Conservation (phyloP, 495 filamentous ascomycete genomes). For the Astrothelium macrocarpum region DNA sequence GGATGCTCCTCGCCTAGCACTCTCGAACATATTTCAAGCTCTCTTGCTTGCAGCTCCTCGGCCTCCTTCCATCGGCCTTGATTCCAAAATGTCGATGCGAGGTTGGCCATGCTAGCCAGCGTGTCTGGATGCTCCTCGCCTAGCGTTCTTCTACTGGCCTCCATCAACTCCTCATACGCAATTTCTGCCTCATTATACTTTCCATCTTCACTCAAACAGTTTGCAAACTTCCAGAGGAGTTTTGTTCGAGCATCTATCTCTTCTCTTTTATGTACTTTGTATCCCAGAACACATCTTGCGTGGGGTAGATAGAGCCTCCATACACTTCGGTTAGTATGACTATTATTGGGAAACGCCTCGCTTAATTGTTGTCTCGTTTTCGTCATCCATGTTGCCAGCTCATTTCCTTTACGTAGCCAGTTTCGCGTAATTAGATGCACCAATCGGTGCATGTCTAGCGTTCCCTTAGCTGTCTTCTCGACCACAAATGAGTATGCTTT, state of each 20-base stretch:
- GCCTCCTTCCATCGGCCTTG: no score
- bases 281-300: neutral
- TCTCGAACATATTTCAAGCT: no score
- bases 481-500: conserved; percentile 18
- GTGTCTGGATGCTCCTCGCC: no score
- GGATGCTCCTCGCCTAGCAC: no score
- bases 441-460: conserved; percentile 18
- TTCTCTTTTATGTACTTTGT: neutral
- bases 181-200: neutral
- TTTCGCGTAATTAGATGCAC: conserved; percentile 29
- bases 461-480: conserved; percentile 8
- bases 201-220: neutral
- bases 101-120: no score
- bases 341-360: conserved; percentile 17
- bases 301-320: conserved; percentile 21
- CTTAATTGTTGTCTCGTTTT: conserved; percentile 10
- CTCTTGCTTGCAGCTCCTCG: no score
- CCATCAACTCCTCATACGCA: no score
- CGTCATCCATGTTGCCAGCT: conserved; percentile 8
- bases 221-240: neutral
- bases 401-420: conserved; percentile 20
- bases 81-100: no score
- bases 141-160: no score
- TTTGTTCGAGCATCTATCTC: neutral
- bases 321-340: conserved; percentile 16